Evolutionary conservation across 1,284 basidiomycete species (phyloP).

Genomic region (Irpex rosettiformis): DNA sequence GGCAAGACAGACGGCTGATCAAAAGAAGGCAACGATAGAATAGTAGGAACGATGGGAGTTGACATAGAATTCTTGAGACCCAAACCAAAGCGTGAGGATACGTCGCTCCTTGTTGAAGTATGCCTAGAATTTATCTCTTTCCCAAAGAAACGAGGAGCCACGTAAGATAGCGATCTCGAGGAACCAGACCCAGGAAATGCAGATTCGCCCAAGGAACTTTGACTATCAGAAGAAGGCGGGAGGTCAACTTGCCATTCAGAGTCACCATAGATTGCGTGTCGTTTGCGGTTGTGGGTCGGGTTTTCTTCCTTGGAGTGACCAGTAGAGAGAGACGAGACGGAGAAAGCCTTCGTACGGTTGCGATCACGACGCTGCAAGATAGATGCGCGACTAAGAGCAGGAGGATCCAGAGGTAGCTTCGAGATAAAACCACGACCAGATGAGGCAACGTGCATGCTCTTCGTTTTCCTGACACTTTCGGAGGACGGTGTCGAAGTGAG

Average conservation of each 20-base stretch:
- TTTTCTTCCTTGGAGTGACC: slow-evolving; percentile 2
- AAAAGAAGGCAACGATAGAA: neutral
- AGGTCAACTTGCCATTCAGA: slow-evolving; percentile 2
- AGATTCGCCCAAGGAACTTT: neutral
- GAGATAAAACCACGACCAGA: neutral
- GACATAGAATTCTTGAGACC: neutral
- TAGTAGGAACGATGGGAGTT: neutral
- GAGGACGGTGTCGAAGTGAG: slow-evolving; percentile 5
- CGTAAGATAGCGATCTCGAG: neutral
- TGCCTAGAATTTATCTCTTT: neutral
- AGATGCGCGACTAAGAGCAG: neutral
- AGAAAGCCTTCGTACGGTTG: slow-evolving; percentile 8
- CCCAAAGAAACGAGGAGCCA: neutral
- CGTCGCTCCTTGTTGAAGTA: neutral
- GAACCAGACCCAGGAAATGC: neutral
- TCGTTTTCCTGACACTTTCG: slow-evolving; percentile 9
- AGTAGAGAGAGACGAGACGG: neutral
- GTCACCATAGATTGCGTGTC: slow-evolving; percentile 14
- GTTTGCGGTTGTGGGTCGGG: slow-evolving; percentile 5
- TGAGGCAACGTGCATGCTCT: slow-evolving; percentile 11
- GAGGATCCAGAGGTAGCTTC: neutral
- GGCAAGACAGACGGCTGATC: neutral
- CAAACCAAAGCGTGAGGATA: neutral
- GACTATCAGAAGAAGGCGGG: neutral
- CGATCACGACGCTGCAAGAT: neutral